Evolutionary conservation across 176 grass and related monocot species (phyloP), one percentile per base, ranked within the genome.

Genomic region (Dendrocalamus sinicus): DNA sequence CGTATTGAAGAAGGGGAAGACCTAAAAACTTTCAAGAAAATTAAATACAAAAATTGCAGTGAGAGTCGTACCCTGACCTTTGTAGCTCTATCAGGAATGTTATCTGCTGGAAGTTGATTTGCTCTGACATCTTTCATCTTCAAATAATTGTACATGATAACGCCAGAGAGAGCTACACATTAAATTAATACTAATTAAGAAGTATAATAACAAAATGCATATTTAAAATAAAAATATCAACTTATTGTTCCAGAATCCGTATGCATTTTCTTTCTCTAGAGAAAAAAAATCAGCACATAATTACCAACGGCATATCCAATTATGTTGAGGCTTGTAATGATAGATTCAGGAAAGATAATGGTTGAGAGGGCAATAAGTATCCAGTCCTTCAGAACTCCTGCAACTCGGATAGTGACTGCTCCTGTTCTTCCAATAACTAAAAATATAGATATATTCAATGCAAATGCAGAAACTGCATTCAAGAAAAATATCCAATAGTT

Each of bases 391-490:
- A 99, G 84, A 92, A 99, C 96, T 48, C 96, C 96, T 76, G 94
- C 96, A 86, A 99, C 96, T 90, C 94, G 84, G 32, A 99, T 96
- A 24, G 96, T 99, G 68, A 99, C 94, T 75, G 94, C 96, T 82
- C 96, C 96, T 79, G 94, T 99, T 96, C 96, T 96, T 79, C 96
- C 93, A 82, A 99, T 96, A 45, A 94, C 96, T 75, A 99, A 82
- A 91, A 99, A 99, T 96, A 99, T 99, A 60, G 94, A 96, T 91
- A 99, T 91, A 78, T 96, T 99, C 85, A 99, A 99, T 39, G 96
- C 96, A 74, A 99, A 92, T 59, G 96, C 96, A 88, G 92, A 90
- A 67, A 94, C n/a, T 39, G 93, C 96, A 91, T 96, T 99, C 60
- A 85, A 91, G 85, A 99, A 91, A 85, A 99, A 99, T 79, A 99